Conservation (phyloP, 2,329 filamentous ascomycete genomes). For the Ceratocystis alfenasii region DNA sequence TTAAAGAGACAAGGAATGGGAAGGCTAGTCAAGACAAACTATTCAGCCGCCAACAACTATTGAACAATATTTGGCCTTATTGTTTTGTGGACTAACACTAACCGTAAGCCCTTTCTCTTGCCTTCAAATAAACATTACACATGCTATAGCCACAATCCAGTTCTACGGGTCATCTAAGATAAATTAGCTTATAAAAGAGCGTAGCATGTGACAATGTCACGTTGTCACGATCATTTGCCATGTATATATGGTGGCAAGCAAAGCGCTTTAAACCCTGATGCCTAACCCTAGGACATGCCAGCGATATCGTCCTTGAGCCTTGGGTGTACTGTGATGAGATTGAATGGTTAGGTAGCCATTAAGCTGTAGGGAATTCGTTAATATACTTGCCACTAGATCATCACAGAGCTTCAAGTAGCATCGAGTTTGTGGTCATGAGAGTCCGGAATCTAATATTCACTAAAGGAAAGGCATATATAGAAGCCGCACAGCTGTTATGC, state of each 20-base stretch:
- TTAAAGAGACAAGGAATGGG: too few relatives aligned
- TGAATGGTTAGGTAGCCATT: too few relatives aligned
- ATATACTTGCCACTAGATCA: not conserved
- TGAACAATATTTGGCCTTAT: too few relatives aligned
- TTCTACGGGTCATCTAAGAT: too few relatives aligned
- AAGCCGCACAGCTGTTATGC: not conserved
- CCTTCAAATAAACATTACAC: too few relatives aligned
- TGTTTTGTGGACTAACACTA: too few relatives aligned
- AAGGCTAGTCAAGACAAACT: too few relatives aligned
- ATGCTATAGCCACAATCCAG: too few relatives aligned
- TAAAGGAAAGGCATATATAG: not conserved
- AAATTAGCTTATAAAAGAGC: not conserved
- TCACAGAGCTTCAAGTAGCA: not conserved
- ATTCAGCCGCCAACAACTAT: too few relatives aligned
- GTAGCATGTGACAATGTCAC: slow-evolving; percentile 8
- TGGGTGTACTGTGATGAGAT: too few relatives aligned
- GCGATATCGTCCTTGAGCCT: not conserved
- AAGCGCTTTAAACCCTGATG: not conserved
- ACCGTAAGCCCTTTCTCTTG: too few relatives aligned
- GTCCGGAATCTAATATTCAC: not conserved
- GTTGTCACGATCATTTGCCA: not conserved
- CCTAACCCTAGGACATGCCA: not conserved
- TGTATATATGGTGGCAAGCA: too few relatives aligned
- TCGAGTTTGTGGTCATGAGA: not conserved
- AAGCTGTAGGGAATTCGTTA: not conserved